These are phyloP conservation scores for Boletellus sp. DNA, from an alignment of 768 basidiomycete species.

Conservation along the genomic window DNA sequence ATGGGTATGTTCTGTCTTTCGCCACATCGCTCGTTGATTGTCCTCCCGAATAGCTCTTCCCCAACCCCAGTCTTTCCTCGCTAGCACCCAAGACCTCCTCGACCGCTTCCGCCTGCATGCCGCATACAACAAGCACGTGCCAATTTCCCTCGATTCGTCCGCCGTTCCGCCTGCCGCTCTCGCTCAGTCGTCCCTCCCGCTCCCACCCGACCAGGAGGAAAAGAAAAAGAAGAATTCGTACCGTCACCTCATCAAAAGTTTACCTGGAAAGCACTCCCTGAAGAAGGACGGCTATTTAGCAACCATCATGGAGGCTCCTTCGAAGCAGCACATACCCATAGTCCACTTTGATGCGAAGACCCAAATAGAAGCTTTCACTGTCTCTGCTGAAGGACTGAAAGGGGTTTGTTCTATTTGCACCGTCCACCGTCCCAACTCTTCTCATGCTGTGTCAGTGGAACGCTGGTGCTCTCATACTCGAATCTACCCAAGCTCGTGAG, in stretches of 20 bases:
- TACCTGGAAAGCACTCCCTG: conserved; percentile 77
- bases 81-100: conserved; percentile 78
- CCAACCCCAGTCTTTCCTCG: conserved; percentile 43
- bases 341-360: conserved; percentile 60
- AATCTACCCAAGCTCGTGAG: conserved; percentile 72
- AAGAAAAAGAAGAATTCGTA: conserved; percentile 76
- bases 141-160: conserved; percentile 38
- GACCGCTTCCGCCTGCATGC: conserved; percentile 64
- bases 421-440: conserved; percentile 1
- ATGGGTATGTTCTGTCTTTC: conserved; percentile 28
- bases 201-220: conserved; percentile 53
- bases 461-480: conserved; percentile 52
- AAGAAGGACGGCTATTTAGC: conserved; percentile 75
- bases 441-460: conserved; percentile 55
- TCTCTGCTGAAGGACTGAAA: conserved; percentile 70
- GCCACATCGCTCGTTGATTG: conserved; percentile 9
- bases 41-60: conserved; percentile 25
- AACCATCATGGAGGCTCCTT: conserved; percentile 61
- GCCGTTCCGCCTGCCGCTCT: conserved; percentile 26
- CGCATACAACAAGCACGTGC: conserved; percentile 81
- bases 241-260: conserved; percentile 70
- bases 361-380: conserved; percentile 68
- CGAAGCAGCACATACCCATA: conserved; percentile 67
- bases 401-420: conserved; percentile 47
- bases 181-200: conserved; percentile 36